Percentiles rank a stretch among this genome's conserved stretches.
Conservation (phyloP, 225 moss, liverwort and hornwort species). For the Pseudisothecium myosuroides region DNA sequence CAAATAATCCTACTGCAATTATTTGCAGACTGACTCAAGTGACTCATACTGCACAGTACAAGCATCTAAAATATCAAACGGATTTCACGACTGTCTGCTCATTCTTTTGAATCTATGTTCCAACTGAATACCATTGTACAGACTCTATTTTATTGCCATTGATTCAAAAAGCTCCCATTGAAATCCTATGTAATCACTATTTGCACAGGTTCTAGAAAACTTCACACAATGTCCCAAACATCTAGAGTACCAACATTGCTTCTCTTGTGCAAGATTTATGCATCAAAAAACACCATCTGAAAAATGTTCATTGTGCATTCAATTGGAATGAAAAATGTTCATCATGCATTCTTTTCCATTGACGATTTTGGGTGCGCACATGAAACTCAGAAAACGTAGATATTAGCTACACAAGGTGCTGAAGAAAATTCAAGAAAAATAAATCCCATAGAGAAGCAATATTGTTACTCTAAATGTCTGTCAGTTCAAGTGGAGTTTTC, state of each 20-base stretch:
- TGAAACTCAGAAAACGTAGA: not conserved
- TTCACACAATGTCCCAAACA: not conserved
- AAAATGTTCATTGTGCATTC: rapidly evolving
- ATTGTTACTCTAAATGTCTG: not conserved
- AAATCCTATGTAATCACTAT: not conserved
- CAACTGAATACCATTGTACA: not conserved
- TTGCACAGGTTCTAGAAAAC: not conserved
- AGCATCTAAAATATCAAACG: not conserved
- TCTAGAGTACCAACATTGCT: not conserved
- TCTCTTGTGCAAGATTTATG: not conserved
- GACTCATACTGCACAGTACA: not conserved
- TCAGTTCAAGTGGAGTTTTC: not conserved
- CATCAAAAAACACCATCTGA: too few species aligned
- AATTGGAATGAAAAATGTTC: not conserved
- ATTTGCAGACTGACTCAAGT: not conserved
- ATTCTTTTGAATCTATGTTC: not conserved
- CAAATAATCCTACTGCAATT: not conserved
- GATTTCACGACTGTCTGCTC: not conserved
- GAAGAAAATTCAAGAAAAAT: too few species aligned
- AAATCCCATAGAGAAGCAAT: not conserved
- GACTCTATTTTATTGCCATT: not conserved
- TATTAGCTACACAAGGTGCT: too few species aligned
- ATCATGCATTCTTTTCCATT: rapidly evolving
- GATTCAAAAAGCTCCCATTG: not conserved
- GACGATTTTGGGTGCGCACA: rapidly evolving